Conservation (phyloP, 805 yeast genomes). For the Kregervanrija delftensis region DNA sequence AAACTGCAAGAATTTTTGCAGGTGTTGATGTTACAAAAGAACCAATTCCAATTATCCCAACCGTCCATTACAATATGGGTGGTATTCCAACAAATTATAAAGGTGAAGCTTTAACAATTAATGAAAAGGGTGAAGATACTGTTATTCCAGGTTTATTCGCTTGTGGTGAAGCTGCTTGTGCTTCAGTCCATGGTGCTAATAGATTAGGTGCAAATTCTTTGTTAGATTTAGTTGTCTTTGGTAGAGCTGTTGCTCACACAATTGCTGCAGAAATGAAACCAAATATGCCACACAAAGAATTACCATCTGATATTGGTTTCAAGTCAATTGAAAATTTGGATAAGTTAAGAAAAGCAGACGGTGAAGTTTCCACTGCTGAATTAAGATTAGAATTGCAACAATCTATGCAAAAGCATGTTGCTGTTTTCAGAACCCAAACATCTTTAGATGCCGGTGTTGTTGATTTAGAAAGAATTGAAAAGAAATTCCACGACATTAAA, state of each 20-base stretch:
- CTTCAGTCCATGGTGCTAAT: conserved; percentile 98
- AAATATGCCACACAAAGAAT: conserved; percentile 76
- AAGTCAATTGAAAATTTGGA: conserved; percentile 89
- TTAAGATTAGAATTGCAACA: conserved; percentile 91
- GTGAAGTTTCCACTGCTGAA: conserved; percentile 76
- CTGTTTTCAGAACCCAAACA: conserved; percentile 93
- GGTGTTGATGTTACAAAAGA: conserved; percentile 99
- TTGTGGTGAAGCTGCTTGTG: conserved; percentile 99
- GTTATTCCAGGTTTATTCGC: conserved; percentile 91
- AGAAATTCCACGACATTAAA: conserved; percentile 64
- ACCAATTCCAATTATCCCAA: conserved; percentile 97
- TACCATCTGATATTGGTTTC: conserved; percentile 81
- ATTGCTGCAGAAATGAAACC: conserved; percentile 81
- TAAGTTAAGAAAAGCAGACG: conserved; percentile 76
- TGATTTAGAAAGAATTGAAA: conserved; percentile 70
- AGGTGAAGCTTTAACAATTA: conserved; percentile 86
- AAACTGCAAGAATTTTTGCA: conserved; percentile 96
- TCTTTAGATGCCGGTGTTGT: conserved; percentile 87
- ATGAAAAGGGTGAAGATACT: conserved; percentile 82
- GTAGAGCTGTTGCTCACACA: conserved; percentile 96
- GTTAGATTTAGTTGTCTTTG: conserved; percentile 93
- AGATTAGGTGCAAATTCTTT: conserved; percentile 98
- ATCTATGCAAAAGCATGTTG: conserved; percentile 94
- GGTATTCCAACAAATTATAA: conserved; percentile 98
- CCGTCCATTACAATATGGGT: conserved; percentile 99